phyloP scores from a whole-genome alignment of 2,329 filamentous ascomycete species.

The Emericellopsis cladophorae region DNA sequence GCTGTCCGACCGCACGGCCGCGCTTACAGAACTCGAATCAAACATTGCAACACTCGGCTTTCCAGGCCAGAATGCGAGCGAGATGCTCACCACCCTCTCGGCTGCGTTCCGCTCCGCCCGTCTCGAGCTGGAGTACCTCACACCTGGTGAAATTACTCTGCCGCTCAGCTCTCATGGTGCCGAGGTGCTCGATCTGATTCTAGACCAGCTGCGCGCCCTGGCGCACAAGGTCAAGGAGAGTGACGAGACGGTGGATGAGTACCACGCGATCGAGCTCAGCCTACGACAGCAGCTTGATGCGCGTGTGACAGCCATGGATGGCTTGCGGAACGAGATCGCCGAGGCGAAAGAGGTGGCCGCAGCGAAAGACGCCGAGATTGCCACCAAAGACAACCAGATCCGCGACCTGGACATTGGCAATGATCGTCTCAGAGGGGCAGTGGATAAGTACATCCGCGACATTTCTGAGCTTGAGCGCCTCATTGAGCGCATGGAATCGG shows the following conservation, averaged over 20 bases:
- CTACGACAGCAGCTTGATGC: slow-evolving; percentile 44
- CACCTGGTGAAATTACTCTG: slow-evolving; percentile 42
- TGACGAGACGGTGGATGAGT: slow-evolving; percentile 46
- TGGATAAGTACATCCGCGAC: slow-evolving; percentile 40
- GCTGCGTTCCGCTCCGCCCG: slow-evolving; percentile 41
- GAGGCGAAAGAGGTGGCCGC: slow-evolving; percentile 16
- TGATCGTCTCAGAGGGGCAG: slow-evolving; percentile 35
- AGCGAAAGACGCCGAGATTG: slow-evolving; percentile 13
- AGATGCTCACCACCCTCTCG: slow-evolving; percentile 34
- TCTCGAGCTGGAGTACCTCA: slow-evolving; percentile 49
- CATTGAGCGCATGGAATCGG: slow-evolving; percentile 32
- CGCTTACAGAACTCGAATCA: slow-evolving; percentile 28
- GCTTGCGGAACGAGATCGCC: slow-evolving; percentile 27
- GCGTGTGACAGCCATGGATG: slow-evolving; percentile 37
- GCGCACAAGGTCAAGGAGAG: slow-evolving; percentile 30
- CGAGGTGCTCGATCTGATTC: slow-evolving; percentile 41
- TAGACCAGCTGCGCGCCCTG: slow-evolving; percentile 35
- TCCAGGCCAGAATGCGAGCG: slow-evolving; percentile 27
- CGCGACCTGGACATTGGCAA: slow-evolving; percentile 35
- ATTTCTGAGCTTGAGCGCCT: slow-evolving; percentile 39
- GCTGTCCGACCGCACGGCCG: slow-evolving; percentile 34
- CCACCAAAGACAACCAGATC: slow-evolving; percentile 20
- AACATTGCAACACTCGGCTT: slow-evolving; percentile 40
- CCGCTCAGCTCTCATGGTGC: slow-evolving; percentile 39
- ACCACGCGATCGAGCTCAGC: slow-evolving; percentile 41